phyloP scores from a whole-genome alignment of 2,329 filamentous ascomycete species.

The Colletotrichum sp. region DNA sequence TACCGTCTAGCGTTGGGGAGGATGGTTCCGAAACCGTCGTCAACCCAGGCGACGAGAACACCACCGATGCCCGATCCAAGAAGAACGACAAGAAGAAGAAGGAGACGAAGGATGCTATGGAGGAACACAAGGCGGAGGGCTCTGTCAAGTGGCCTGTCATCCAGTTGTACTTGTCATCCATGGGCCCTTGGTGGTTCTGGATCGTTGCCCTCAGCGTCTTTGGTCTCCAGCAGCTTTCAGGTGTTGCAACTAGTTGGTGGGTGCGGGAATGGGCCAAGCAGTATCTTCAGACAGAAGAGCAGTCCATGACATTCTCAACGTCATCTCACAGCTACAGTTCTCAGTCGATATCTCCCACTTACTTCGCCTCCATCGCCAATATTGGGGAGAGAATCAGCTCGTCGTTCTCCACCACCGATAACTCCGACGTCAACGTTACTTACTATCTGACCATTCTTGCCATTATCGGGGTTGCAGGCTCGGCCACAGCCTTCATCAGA shows the following conservation, averaged over 20 bases:
- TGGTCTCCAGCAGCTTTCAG: conserved; percentile 80
- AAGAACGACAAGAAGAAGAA: conserved; percentile 50
- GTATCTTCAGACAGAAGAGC: conserved; percentile 62
- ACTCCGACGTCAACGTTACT: conserved; percentile 72
- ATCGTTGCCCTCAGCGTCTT: conserved; percentile 77
- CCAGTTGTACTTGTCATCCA: conserved; percentile 81
- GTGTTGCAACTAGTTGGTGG: conserved; percentile 91
- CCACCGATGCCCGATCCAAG: conserved; percentile 53
- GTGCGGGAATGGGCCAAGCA: conserved; percentile 95
- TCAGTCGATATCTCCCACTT: conserved; percentile 39
- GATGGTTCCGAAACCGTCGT: conserved; percentile 62
- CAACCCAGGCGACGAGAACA: conserved; percentile 55
- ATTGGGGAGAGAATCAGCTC: conserved; percentile 33
- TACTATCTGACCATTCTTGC: conserved; percentile 90
- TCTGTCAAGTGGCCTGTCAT: conserved; percentile 90
- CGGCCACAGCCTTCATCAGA: conserved; percentile 79
- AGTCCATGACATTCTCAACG: conserved; percentile 37
- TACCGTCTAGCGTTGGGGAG: conserved; percentile 76
- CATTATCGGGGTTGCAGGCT: conserved; percentile 76
- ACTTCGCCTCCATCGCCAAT: conserved; percentile 44
- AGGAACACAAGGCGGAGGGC: conserved; percentile 83
- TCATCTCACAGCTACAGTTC: conserved; percentile 39
- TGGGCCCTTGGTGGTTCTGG: conserved; percentile 99
- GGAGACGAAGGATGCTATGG: conserved; percentile 59
- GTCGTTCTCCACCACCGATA: conserved; percentile 39